phyloP scores from a whole-genome alignment of 73 alveolate genomes.

The Paramecium caudatum region DNA sequence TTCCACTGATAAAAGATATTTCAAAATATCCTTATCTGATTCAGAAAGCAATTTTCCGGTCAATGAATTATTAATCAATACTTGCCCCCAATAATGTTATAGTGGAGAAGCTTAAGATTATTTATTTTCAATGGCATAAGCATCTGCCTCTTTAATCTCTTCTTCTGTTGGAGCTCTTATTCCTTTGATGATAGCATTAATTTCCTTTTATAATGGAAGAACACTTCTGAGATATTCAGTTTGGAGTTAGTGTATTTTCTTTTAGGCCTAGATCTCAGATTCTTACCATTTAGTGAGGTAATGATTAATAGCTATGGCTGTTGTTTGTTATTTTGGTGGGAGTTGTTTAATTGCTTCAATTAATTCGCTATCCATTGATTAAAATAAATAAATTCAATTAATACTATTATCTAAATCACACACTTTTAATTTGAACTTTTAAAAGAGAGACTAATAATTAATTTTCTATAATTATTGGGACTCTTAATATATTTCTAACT shows the following conservation, averaged over 20 bases:
- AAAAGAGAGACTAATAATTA: constrained; percentile 50
- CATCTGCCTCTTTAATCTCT: constrained; percentile 27
- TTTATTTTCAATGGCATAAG: background rate
- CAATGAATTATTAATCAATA: constrained; percentile 9
- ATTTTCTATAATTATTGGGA: background rate
- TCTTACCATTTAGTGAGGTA: constrained; percentile 36
- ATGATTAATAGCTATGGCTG: constrained; percentile 22
- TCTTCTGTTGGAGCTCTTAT: constrained; percentile 27
- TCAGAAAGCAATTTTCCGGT: constrained; percentile 8
- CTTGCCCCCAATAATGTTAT: constrained; percentile 57
- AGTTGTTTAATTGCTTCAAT: constrained; percentile 47
- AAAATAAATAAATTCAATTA: constrained; percentile 36
- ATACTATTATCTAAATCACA: constrained; percentile 51
- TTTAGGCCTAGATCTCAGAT: background rate
- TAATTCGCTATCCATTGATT: constrained; percentile 4
- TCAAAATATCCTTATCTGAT: background rate
- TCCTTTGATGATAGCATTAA: constrained; percentile 15
- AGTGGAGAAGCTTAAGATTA: background rate
- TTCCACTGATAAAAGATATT: background rate
- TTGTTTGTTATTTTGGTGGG: constrained; percentile 6
- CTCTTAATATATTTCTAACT: constrained; percentile 13
- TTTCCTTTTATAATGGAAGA: constrained; percentile 27
- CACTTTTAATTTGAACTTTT: constrained; percentile 18
- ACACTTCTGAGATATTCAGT: background rate
- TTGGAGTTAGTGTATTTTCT: constrained; percentile 1